phyloP scores from a whole-genome alignment of 1,139 yeast species.

The Saccharomyces hybrid region DNA sequence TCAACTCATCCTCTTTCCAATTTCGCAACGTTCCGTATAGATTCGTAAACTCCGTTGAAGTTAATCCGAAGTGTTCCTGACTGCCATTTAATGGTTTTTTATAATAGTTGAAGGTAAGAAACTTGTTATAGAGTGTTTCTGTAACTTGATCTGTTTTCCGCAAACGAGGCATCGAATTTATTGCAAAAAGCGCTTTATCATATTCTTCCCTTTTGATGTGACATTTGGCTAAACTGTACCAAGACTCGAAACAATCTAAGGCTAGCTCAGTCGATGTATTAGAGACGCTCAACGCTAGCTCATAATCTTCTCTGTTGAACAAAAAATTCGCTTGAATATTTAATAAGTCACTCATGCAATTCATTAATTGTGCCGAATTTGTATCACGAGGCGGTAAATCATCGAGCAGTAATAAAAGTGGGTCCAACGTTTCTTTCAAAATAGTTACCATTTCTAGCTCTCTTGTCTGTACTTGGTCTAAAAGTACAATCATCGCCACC shows the following conservation, averaged over 20 bases:
- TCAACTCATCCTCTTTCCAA: slow-evolving; percentile 22
- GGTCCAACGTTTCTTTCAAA: slow-evolving; percentile 48
- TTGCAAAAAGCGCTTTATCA: slow-evolving; percentile 67
- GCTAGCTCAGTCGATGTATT: slow-evolving; percentile 67
- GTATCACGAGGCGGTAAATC: slow-evolving; percentile 11
- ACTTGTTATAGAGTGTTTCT: slow-evolving; percentile 14
- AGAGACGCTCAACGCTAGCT: slow-evolving; percentile 67
- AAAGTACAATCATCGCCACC: slow-evolving; percentile 37
- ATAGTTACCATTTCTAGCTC: slow-evolving; percentile 64
- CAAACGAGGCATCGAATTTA: slow-evolving; percentile 75
- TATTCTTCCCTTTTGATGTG: slow-evolving; percentile 66
- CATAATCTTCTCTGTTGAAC: slow-evolving; percentile 53
- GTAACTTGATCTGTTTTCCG: slow-evolving; percentile 18
- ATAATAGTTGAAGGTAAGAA: slow-evolving; percentile 20
- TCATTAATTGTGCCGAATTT: slow-evolving; percentile 4
- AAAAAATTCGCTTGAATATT: slow-evolving; percentile 66
- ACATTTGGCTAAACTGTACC: slow-evolving; percentile 67
- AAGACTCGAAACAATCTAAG: slow-evolving; percentile 76
- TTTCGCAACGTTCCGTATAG: slow-evolving; percentile 42
- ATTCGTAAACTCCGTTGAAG: slow-evolving; percentile 48
- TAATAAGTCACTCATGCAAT: slow-evolving; percentile 25
- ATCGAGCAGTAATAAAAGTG: slow-evolving; percentile 15
- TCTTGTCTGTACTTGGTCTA: slow-evolving; percentile 39
- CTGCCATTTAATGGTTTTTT: slow-evolving; percentile 19
- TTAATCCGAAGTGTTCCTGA: slow-evolving; percentile 49